These are phyloP conservation scores for Bipolaris sorokiniana DNA, from an alignment of 2,329 filamentous ascomycete species.

Conservation along the genomic window DNA sequence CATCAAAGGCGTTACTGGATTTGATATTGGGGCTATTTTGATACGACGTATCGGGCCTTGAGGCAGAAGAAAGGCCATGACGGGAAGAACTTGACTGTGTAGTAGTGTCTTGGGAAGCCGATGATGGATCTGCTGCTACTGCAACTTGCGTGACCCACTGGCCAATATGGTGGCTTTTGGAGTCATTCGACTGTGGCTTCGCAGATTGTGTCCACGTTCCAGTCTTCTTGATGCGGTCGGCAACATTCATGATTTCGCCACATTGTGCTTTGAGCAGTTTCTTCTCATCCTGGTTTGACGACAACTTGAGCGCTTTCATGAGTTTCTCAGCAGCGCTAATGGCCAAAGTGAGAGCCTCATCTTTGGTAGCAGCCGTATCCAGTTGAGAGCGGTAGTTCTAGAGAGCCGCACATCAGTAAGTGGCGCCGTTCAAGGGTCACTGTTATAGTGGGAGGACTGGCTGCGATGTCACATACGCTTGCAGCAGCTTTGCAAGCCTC, in stretches of 20 bases:
- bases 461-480: conserved; percentile 41
- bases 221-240: conserved; percentile 73
- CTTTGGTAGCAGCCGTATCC: conserved; percentile 58
- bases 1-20: background rate
- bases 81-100: conserved; percentile 15
- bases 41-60: conserved; percentile 13
- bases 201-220: conserved; percentile 31
- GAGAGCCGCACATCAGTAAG: conserved; percentile 24
- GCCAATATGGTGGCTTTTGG: conserved; percentile 25
- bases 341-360: conserved; percentile 74
- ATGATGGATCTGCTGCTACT: conserved; percentile 4
- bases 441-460: conserved; percentile 3
- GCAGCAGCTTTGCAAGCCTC: conserved; percentile 42
- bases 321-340: conserved; percentile 81
- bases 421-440: background rate
- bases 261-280: conserved; percentile 71
- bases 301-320: conserved; percentile 73
- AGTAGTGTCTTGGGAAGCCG: conserved; percentile 3
- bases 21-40: conserved; percentile 15
- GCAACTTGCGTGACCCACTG: conserved; percentile 35
- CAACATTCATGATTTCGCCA: conserved; percentile 70
- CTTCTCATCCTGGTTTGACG: conserved; percentile 67
- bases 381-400: conserved; percentile 52
- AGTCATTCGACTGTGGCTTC: conserved; percentile 11
- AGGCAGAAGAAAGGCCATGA: conserved; percentile 15